Evolutionary conservation across 805 yeast genomes (phyloP).

Genomic region (Myxozyma neglecta): DNA sequence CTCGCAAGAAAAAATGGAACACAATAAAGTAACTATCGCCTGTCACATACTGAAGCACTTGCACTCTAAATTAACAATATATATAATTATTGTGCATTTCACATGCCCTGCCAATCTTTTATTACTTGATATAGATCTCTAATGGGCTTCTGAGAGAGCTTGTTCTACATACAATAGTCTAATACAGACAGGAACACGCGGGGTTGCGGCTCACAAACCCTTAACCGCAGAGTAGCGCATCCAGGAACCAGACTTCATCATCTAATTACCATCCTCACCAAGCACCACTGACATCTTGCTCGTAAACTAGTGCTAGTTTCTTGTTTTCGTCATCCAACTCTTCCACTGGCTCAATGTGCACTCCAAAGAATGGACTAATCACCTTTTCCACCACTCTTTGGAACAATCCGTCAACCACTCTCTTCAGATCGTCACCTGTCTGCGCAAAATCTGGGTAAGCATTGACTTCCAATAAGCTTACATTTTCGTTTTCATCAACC

Average conservation of each 20-base stretch:
- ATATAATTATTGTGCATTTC: no score
- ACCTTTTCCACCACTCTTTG: slow-evolving; percentile 15
- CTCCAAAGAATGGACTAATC: slow-evolving; percentile 25
- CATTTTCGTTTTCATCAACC: slow-evolving; percentile 56
- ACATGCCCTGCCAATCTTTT: no score
- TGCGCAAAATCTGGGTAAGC: slow-evolving; percentile 97
- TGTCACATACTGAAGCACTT: no score
- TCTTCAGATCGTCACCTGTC: slow-evolving; percentile 77
- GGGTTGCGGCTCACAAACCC: neutral
- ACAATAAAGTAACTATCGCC: no score
- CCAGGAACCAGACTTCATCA: neutral
- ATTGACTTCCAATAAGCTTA: slow-evolving; percentile 76
- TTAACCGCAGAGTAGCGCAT: neutral
- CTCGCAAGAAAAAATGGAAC: no score
- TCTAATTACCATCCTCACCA: slow-evolving; percentile 9
- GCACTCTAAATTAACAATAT: no score
- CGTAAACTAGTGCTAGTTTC: slow-evolving; percentile 8
- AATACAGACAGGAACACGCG: no score
- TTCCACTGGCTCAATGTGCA: neutral
- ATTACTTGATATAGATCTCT: no score
- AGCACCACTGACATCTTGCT: slow-evolving; percentile 19
- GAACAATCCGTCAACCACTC: slow-evolving; percentile 47
- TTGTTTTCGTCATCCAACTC: neutral
- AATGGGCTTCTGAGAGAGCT: no score
- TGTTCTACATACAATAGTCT: no score